Percentiles rank a stretch among this genome's conserved stretches.
phyloP scores from a whole-genome alignment of 192 early-diverging fungal species.

The Backusella luteola region DNA sequence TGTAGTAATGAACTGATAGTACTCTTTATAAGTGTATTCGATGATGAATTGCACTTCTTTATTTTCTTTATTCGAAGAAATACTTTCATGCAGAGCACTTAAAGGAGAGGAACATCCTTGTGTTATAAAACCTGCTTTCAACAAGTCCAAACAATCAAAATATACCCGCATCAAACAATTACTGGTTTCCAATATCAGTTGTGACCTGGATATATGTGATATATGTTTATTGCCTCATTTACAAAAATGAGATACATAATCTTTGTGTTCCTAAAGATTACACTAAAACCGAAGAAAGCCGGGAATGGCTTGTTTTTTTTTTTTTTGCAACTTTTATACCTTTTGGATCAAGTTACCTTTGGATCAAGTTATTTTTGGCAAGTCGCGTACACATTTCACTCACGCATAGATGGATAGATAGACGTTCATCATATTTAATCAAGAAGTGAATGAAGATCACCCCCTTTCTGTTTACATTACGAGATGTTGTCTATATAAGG shows the following conservation, averaged over 20 bases:
- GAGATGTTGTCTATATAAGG: too few relatives aligned
- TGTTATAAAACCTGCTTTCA: background rate
- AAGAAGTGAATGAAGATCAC: too few relatives aligned
- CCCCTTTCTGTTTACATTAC: too few relatives aligned
- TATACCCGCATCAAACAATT: too few relatives aligned
- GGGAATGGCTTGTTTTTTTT: background rate
- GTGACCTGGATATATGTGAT: background rate
- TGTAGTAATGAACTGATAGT: background rate
- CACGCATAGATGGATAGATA: too few relatives aligned
- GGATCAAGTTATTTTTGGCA: background rate
- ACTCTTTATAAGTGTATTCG: background rate
- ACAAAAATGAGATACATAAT: background rate
- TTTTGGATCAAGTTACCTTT: background rate
- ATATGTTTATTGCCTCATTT: background rate
- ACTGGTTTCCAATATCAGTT: background rate
- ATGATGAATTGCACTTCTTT: background rate
- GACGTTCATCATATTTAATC: too few relatives aligned
- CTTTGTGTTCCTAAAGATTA: slow-evolving; percentile 3
- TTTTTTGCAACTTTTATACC: background rate
- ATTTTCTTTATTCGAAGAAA: background rate
- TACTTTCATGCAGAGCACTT: background rate
- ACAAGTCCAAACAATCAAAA: too few relatives aligned
- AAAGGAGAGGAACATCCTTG: too few relatives aligned
- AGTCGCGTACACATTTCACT: background rate
- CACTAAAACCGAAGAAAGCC: background rate